Conservation (phyloP, 208 protist species). For the Trypanosoma platydactyli region DNA sequence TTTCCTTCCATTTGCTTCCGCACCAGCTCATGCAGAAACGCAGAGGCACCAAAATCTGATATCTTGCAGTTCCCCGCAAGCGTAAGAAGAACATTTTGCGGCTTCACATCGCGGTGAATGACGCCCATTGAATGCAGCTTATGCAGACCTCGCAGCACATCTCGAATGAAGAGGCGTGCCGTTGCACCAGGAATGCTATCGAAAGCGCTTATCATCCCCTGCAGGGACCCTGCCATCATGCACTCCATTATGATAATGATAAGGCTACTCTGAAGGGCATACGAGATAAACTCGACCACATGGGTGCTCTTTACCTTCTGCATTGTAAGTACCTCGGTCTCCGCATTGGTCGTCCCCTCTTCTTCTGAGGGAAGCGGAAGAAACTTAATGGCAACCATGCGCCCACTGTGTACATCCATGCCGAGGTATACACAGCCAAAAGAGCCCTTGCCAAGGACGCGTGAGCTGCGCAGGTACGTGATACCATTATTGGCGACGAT, state of each 20-base stretch:
- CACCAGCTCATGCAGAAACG: slow-evolving; percentile 69
- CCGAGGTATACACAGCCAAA: slow-evolving; percentile 88
- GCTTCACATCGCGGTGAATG: slow-evolving; percentile 92
- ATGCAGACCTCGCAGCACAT: slow-evolving; percentile 78
- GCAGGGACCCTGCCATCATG: slow-evolving; percentile 84
- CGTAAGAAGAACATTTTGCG: slow-evolving; percentile 89
- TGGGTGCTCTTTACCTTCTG: slow-evolving; percentile 81
- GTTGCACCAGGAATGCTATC: slow-evolving; percentile 63
- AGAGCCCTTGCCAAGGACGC: slow-evolving; percentile 83
- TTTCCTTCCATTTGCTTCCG: slow-evolving; percentile 51
- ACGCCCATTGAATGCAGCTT: slow-evolving; percentile 83
- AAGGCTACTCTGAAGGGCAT: slow-evolving; percentile 63
- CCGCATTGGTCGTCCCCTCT: slow-evolving; percentile 51
- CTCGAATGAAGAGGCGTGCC: slow-evolving; percentile 75
- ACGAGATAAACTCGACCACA: slow-evolving; percentile 87
- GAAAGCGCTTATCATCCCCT: slow-evolving; percentile 78
- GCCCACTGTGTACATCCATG: slow-evolving; percentile 80
- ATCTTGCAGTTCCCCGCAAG: slow-evolving; percentile 85
- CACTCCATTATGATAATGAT: slow-evolving; percentile 92
- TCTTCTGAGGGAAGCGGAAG: slow-evolving; percentile 73
- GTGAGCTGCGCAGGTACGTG: slow-evolving; percentile 69
- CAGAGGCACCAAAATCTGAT: slow-evolving; percentile 90
- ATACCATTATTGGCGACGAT: slow-evolving; percentile 81
- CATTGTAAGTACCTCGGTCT: slow-evolving; percentile 85
- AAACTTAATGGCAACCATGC: slow-evolving; percentile 85